Base-by-base conservation (phyloP, 2,329 filamentous ascomycete species). In the Colletotrichum somersetense region DNA sequence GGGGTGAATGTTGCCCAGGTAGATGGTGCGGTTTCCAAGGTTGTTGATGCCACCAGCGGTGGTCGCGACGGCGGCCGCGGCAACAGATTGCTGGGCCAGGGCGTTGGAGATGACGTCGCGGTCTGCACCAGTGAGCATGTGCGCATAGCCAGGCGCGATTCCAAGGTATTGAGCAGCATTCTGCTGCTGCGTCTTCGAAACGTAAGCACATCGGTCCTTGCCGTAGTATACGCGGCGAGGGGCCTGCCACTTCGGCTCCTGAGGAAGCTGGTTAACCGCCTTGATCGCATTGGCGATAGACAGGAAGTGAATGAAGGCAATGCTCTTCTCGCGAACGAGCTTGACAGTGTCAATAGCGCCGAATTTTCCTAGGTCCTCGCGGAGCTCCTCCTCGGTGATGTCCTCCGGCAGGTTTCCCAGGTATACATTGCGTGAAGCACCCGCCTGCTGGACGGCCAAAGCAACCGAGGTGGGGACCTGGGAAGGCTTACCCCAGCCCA, bases 171-270 rank as follows among this genome's bases (percentile, higher is more conserved):
- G 96, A 44, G 96, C 96, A 10, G 96, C 96, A 78, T 99, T 99
- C 84, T 99, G 96, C 85, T 99, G 96, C 84, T 99, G 96, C 0
- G 96, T 99, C 89, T 99, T 99, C 72, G 96, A 99, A 64, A 99
- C 96, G 78, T 99, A 99, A 23, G 96, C 96, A 79, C 96, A 99
- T 74, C 96, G 91, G 81, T 99, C 96, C 86, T 99, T 99, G 83
- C 96, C 96, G 78, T 99, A 99, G 88, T 97, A 98, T 14, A 99
- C 96, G 65, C 96, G 93, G 75, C 95, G 93, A 64, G 96, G 96
- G 11, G 95, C 90, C 82, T 98, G 95, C 96, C 96, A 99, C 84
- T 97, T 98, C 48, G 93, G 87, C 83, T 99, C 96, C 82, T 98
- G 96, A 14, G 96, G 96, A 72, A 99, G 90, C 82, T 98, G 96